Percentiles rank a stretch among this genome's conserved stretches.
These are phyloP conservation scores for Diaporthe sp. DNA, from an alignment of 2,329 filamentous ascomycete genomes.

Conservation along the genomic window DNA sequence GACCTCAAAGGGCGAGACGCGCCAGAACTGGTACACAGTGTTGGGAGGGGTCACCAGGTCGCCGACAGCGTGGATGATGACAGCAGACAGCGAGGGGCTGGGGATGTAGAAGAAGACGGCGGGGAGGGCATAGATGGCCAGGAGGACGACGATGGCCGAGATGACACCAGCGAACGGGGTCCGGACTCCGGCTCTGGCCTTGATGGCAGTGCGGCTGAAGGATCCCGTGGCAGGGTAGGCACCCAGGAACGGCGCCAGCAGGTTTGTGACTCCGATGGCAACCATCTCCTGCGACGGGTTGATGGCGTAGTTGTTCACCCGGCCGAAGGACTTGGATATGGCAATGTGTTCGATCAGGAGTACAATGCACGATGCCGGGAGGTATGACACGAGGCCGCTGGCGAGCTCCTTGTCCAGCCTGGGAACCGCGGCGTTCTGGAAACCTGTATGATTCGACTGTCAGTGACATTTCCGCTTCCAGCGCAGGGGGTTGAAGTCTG, in stretches of 20 bases:
- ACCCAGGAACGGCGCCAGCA: slow-evolving; percentile 91
- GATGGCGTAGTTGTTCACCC: slow-evolving; percentile 96
- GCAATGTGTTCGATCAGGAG: slow-evolving; percentile 96
- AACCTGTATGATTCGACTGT: slow-evolving; percentile 65
- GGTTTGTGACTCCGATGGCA: slow-evolving; percentile 90
- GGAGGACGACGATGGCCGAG: slow-evolving; percentile 85
- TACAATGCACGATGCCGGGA: slow-evolving; percentile 93
- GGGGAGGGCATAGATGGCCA: slow-evolving; percentile 91
- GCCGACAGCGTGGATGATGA: slow-evolving; percentile 96
- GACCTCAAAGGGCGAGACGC: slow-evolving; percentile 89
- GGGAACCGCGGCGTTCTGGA: slow-evolving; percentile 83
- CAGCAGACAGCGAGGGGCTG: slow-evolving; percentile 81
- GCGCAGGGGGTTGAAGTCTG: background rate
- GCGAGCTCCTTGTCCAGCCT: slow-evolving; percentile 76
- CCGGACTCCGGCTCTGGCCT: slow-evolving; percentile 94
- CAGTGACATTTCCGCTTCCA: slow-evolving; percentile 22
- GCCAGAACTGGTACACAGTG: slow-evolving; percentile 95
- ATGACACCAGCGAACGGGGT: slow-evolving; percentile 93
- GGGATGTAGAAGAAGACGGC: slow-evolving; percentile 96
- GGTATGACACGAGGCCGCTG: slow-evolving; percentile 75
- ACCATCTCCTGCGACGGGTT: slow-evolving; percentile 97
- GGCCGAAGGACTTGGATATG: slow-evolving; percentile 96
- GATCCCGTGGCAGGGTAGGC: slow-evolving; percentile 95
- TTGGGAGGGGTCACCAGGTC: slow-evolving; percentile 93
- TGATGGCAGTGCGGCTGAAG: slow-evolving; percentile 96